Evolutionary conservation across 2,329 filamentous ascomycete genomes (phyloP), one percentile per base, ranked within the genome.

Genomic region (Neoascochyta sp.): DNA sequence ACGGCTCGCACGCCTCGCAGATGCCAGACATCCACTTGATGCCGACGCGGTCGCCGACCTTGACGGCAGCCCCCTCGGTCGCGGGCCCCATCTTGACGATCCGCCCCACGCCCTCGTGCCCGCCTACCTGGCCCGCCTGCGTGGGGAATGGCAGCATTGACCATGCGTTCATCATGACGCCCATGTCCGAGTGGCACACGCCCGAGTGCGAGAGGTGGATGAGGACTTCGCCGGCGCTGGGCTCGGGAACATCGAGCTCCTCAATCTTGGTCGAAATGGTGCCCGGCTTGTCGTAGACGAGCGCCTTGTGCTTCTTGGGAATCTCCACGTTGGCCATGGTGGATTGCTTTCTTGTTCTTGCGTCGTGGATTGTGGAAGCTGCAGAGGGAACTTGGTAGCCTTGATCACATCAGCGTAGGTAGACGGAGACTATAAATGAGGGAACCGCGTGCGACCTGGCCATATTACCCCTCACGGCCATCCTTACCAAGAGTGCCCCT

Each of bases 81-180:
- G 74, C 76, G 1, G 78, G 67, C 1, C 81, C 81, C 39, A 85
- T 65, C 52, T 81, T 80, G 22, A 81, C 78, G 17, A 85, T 67
- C 29, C 71, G 73, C 22, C 78, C 78, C 2, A 84, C 75, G 11
- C 81, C 81, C 60, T 85, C 81, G 50, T 85, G 81, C 4, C 81
- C 81, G 22, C 81, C 81, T 4, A 83, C 71, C 55, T 83, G 80
- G 7, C 76, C 76, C 20, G 70, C 57, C 50, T 71, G 73, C 6
- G 77, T 81, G 19, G 74, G 76, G 41, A 65, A 66, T 2, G 77
- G 78, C 1, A 84, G 70, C 8, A 65, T 69, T 40, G 64, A 69
- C 70, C 75, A 81, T 5, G 47, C 30, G 48, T 67, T 69, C 29
- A 58, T 65, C 67, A 71, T 71, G 32, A 63, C 43, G 31, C 59